phyloP scores from a whole-genome alignment of 257 asterid genomes.

The Plectranthus barbatus region DNA sequence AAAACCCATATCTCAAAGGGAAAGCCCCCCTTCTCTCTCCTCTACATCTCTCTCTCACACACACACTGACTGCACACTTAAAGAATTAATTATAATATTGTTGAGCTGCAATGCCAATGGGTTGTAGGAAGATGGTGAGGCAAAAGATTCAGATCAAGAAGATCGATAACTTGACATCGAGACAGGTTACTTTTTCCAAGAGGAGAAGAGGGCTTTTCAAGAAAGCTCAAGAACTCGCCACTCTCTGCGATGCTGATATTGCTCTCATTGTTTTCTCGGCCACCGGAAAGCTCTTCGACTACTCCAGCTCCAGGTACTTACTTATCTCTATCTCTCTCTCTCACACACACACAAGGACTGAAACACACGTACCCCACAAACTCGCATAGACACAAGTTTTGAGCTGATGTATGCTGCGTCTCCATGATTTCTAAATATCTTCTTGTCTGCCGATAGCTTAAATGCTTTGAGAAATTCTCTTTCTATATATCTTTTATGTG shows the following conservation, averaged over 20 bases:
- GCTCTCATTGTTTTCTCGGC: conserved; percentile 83
- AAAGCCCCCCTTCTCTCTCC: neutral
- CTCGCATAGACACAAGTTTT: neutral
- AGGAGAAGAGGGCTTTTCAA: conserved; percentile 87
- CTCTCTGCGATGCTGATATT: conserved; percentile 73
- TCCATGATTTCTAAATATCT: too few species aligned
- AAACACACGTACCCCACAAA: neutral
- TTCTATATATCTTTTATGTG: too few species aligned
- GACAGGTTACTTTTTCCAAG: conserved; percentile 79
- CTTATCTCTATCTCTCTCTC: conserved; percentile 5
- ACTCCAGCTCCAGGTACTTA: conserved; percentile 48
- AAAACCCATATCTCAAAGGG: neutral
- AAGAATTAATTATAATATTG: neutral
- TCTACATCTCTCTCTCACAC: conserved; percentile 8
- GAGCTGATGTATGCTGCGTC: too few species aligned
- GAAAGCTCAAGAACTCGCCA: conserved; percentile 73
- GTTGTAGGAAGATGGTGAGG: conserved; percentile 45
- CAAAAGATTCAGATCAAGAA: conserved; percentile 73
- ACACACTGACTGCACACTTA: too few species aligned
- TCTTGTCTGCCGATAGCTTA: too few species aligned
- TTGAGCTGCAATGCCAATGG: neutral
- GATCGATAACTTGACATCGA: conserved; percentile 64
- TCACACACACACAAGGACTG: neutral
- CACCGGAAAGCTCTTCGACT: conserved; percentile 66
- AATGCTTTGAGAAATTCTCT: too few species aligned